Conservation (phyloP, 768 basidiomycete genomes). For the Amanita rubescens region DNA sequence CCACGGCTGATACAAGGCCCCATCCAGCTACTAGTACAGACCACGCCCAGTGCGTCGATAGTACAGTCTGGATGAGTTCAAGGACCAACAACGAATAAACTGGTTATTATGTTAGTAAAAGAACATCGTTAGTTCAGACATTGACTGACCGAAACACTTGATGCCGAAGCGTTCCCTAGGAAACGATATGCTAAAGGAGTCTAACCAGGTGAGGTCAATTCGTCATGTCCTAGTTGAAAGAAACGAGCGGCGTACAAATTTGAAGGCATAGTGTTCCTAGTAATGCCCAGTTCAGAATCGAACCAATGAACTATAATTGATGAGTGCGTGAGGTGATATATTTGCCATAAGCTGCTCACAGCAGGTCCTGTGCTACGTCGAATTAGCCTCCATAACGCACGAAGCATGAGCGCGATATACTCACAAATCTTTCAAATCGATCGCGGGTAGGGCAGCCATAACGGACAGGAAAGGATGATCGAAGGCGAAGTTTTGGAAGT, state of each 20-base stretch:
- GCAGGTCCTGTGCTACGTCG: background rate
- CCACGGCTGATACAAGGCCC: background rate
- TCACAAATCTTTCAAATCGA: background rate
- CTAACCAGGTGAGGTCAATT: background rate
- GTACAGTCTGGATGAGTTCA: conserved; percentile 2
- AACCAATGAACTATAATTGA: background rate
- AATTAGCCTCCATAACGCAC: background rate
- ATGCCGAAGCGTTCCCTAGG: conserved; percentile 1
- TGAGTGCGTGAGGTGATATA: background rate
- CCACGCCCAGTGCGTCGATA: conserved; percentile 7
- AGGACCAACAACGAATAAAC: conserved; percentile 6
- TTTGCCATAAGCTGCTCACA: background rate
- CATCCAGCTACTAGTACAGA: background rate
- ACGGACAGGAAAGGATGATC: background rate
- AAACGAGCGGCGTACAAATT: background rate
- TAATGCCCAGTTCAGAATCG: conserved; percentile 1
- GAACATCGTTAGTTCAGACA: too few relatives aligned
- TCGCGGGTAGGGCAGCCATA: background rate
- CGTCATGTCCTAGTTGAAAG: background rate
- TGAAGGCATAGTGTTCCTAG: conserved; percentile 2
- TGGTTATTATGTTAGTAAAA: background rate
- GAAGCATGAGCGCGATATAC: background rate
- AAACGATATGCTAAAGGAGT: conserved; percentile 1
- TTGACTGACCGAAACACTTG: background rate
- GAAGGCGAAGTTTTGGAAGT: background rate